Evolutionary conservation across 495 filamentous ascomycete species (phyloP).

Genomic region (Aspergillus egyptiacus): DNA sequence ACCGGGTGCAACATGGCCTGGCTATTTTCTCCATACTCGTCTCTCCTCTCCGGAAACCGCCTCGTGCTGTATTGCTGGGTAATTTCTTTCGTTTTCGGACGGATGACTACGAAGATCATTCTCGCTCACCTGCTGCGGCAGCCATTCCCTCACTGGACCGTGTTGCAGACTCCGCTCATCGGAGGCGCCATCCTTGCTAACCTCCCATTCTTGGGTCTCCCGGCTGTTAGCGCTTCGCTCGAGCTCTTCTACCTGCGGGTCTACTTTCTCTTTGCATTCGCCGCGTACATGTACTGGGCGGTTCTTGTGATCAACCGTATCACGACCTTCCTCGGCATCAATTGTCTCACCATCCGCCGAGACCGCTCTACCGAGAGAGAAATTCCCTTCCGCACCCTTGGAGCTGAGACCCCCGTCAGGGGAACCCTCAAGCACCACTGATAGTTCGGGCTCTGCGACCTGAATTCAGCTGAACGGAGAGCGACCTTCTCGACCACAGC

Average conservation of each 20-base stretch:
- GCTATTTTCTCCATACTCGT: constrained; percentile 83
- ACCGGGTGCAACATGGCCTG: constrained; percentile 67
- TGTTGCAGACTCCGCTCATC: constrained; percentile 78
- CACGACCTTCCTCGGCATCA: constrained; percentile 86
- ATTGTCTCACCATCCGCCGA: constrained; percentile 80
- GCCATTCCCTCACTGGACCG: constrained; percentile 94
- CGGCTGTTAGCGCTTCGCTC: constrained; percentile 47
- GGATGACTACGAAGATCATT: constrained; percentile 99
- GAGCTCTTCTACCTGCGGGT: constrained; percentile 77
- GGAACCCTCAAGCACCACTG: constrained; percentile 18
- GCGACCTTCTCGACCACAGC: too few relatives aligned
- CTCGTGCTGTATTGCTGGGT: constrained; percentile 89
- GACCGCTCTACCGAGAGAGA: constrained; percentile 44
- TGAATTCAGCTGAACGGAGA: neutral
- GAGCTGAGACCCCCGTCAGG: constrained; percentile 17
- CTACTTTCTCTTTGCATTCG: constrained; percentile 73
- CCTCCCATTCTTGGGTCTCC: constrained; percentile 70
- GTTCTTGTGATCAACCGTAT: constrained; percentile 85
- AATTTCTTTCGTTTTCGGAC: constrained; percentile 95
- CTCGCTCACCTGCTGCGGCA: constrained; percentile 89
- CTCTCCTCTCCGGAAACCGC: constrained; percentile 70
- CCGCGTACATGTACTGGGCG: constrained; percentile 90
- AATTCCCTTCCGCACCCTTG: constrained; percentile 35
- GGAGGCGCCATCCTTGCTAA: constrained; percentile 80
- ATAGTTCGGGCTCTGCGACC: neutral